A percentile compares a stretch with the other conserved stretches of the same genome.
Conservation (phyloP, 2,329 filamentous ascomycete species). For the Aureobasidium pullulans region DNA sequence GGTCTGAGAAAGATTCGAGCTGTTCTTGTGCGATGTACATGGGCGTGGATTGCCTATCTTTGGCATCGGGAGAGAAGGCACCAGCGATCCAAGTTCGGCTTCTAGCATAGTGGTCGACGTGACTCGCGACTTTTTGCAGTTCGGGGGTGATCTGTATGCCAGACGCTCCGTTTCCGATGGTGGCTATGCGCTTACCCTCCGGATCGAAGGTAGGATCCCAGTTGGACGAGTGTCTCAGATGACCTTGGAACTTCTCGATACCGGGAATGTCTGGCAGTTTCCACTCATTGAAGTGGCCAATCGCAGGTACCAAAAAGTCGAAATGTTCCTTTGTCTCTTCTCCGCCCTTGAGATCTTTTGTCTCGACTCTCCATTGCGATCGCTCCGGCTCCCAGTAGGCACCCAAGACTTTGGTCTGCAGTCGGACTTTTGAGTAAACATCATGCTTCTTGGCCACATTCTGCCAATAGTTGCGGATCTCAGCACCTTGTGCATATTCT, state of each 20-base stretch:
- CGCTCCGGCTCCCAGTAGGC: slow-evolving; percentile 48
- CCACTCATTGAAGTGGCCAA: slow-evolving; percentile 61
- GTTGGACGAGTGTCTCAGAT: slow-evolving; percentile 31
- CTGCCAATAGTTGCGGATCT: slow-evolving; percentile 64
- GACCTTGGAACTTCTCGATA: slow-evolving; percentile 31
- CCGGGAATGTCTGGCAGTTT: slow-evolving; percentile 52
- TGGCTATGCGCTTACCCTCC: slow-evolving; percentile 31
- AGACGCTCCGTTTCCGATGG: slow-evolving; percentile 38
- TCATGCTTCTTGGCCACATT: slow-evolving; percentile 55
- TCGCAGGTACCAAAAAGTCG: slow-evolving; percentile 56
- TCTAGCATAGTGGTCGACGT: slow-evolving; percentile 57
- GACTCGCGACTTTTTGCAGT: slow-evolving; percentile 39
- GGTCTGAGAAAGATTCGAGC: slow-evolving; percentile 51
- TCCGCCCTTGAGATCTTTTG: slow-evolving; percentile 19
- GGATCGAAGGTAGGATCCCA: slow-evolving; percentile 29
- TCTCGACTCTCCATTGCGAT: slow-evolving; percentile 51
- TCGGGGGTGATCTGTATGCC: slow-evolving; percentile 39
- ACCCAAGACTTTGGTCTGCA: slow-evolving; percentile 49
- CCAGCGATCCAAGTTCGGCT: slow-evolving; percentile 62
- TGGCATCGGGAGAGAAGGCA: slow-evolving; percentile 43
- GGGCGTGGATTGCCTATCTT: slow-evolving; percentile 45
- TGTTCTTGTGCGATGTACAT: slow-evolving; percentile 50
- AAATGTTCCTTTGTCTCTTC: slow-evolving; percentile 40
- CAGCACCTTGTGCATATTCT: slow-evolving; percentile 57
- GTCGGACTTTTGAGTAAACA: slow-evolving; percentile 52